Evolutionary conservation across 1,139 yeast genomes (phyloP), one percentile per base, ranked within the genome.

Genomic region (Zygosaccharomyces pseudobailii): DNA sequence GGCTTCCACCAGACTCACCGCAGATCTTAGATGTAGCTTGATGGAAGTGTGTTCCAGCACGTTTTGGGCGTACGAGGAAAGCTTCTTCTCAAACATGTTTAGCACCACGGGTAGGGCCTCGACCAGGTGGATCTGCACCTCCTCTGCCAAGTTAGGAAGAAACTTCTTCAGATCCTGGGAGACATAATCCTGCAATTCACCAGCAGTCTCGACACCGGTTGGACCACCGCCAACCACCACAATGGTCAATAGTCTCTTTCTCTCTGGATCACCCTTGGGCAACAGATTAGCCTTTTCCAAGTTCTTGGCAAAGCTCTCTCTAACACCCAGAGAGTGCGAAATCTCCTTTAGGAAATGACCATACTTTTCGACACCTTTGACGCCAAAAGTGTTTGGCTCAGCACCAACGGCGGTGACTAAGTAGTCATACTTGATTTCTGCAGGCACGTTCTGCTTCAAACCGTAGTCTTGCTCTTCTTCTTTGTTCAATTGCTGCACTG

Each of bases 161-260:
- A 90, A 87, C 70, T 83, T 84, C 67, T 76, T 78, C 71, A 89
- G 75, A 69, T 89, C 97, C 70, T 88, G 95, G 68, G 87, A 94
- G 55, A 88, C 86, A 72, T 88, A 89, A 71, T 89, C 97, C 71
- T 87, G 96, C 62, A 89, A 71, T 71, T 87, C 95, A 65, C 90
- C 95, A 51, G 95, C 94, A 47, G 84, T 78, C 69, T 87, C 96
- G 49, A 87, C 94, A 70, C 95, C 95, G 39, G 95, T 87, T 65
- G 95, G 92, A 57, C 95, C 95, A 73, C 95, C 95, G 62, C 96
- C 96, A 62, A 89, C 86, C 53, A 87, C 88, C 50, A 85, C 89
- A 59, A 86, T 75, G 37, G 82, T 78, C 64, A 84, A 73, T 55
- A 88, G 76, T 72, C 88, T 76, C 69, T 79, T 79, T 71, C 94